Evolutionary conservation across 768 basidiomycete genomes (phyloP).

Genomic region (Tephrocybe sp.): DNA sequence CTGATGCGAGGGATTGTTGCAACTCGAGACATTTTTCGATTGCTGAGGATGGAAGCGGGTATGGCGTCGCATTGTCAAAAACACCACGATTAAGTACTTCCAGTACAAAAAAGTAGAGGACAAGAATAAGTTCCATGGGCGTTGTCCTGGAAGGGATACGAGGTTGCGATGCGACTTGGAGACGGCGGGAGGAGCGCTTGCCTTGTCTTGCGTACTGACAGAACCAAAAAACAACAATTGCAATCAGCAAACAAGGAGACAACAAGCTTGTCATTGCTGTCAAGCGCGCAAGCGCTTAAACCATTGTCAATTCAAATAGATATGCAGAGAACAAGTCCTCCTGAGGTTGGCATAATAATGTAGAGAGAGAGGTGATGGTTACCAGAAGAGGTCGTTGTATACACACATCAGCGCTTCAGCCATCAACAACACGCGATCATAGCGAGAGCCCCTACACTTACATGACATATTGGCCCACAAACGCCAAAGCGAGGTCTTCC

Average conservation of each 20-base stretch:
- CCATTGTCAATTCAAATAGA: constrained; percentile 3
- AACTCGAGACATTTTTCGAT: constrained; percentile 8
- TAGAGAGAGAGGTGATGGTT: not conserved
- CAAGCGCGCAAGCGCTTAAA: not conserved
- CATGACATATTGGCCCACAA: too few species aligned
- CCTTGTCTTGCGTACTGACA: constrained; percentile 10
- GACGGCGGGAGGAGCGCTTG: constrained; percentile 6
- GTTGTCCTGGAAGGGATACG: constrained; percentile 15
- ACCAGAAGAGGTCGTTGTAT: too few species aligned
- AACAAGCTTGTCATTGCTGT: constrained; percentile 10
- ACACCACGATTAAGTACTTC: constrained; percentile 12
- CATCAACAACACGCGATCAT: too few species aligned
- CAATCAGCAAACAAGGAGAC: constrained; percentile 10
- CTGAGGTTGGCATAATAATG: constrained; percentile 5
- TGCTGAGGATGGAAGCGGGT: not conserved
- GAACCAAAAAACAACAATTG: constrained; percentile 19
- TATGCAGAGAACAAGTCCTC: not conserved
- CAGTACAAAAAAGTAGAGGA: constrained; percentile 8
- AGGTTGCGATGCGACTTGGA: constrained; percentile 11
- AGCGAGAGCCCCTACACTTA: too few species aligned
- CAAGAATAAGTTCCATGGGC: constrained; percentile 13
- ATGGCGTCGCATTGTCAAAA: not conserved
- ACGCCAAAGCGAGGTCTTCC: too few species aligned
- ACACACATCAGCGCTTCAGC: too few species aligned
- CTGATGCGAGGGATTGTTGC: constrained; percentile 4